Conservation (phyloP, 2,329 filamentous ascomycete genomes). For the Pyrenophora graminea region DNA sequence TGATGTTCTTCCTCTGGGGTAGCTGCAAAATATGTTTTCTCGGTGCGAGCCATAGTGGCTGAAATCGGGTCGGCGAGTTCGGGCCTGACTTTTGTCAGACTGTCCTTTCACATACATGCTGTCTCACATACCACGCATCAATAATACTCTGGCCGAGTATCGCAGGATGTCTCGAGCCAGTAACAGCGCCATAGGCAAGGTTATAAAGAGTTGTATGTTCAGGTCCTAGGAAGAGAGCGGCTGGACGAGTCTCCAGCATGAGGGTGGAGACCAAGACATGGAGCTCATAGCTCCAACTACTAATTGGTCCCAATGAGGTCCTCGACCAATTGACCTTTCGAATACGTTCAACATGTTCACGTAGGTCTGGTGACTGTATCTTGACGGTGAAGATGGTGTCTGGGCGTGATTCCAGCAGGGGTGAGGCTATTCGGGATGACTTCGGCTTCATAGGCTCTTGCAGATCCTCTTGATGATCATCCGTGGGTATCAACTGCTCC, state of each 20-base stretch:
- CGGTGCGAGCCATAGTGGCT: constrained; percentile 10
- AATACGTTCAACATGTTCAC: constrained; percentile 13
- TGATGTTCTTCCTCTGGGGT: constrained; percentile 19
- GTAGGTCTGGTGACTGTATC: constrained; percentile 13
- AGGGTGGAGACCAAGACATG: constrained; percentile 13
- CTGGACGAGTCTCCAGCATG: constrained; percentile 20
- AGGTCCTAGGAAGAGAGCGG: constrained; percentile 18
- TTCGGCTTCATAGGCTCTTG: background rate
- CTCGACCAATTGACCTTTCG: constrained; percentile 13
- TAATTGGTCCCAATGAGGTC: constrained; percentile 17
- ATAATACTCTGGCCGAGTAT: constrained; percentile 14
- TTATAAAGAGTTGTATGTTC: constrained; percentile 21
- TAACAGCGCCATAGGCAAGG: constrained; percentile 14
- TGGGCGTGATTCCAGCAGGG: background rate
- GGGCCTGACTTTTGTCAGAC: constrained; percentile 6
- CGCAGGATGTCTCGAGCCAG: constrained; percentile 15
- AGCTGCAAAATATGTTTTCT: constrained; percentile 10
- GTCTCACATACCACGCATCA: constrained; percentile 14
- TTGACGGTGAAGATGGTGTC: constrained; percentile 18
- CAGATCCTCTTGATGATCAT: background rate
- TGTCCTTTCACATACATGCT: background rate
- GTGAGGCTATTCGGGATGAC: background rate
- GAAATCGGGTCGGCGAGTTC: constrained; percentile 11
- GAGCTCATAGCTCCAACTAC: constrained; percentile 15
- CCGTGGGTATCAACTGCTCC: background rate